phyloP scores from a whole-genome alignment of 306 rosid genomes.

The Ceratonia siliqua region DNA sequence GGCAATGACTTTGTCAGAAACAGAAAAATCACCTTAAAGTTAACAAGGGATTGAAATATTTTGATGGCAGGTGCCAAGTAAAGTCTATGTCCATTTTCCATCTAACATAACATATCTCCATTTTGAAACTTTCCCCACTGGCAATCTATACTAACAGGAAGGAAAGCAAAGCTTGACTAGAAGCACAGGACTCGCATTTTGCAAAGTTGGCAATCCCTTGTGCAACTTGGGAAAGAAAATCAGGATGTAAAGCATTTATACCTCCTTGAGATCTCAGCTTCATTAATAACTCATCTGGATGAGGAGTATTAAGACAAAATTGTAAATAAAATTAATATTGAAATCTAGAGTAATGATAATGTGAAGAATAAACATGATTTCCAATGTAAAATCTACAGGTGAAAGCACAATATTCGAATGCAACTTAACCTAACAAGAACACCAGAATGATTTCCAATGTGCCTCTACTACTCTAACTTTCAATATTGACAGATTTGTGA shows the following conservation, averaged over 20 bases:
- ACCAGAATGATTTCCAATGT: no score
- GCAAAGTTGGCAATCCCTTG: conserved; percentile 98
- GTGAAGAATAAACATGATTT: neutral
- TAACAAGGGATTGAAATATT: neutral
- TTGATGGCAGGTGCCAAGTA: neutral
- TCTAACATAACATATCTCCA: neutral
- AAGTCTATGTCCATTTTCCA: conserved; percentile 22
- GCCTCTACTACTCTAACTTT: no score
- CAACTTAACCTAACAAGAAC: conserved; percentile 8
- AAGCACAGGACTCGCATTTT: conserved; percentile 94
- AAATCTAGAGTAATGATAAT: neutral
- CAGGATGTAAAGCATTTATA: conserved; percentile 93
- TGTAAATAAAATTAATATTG: conserved; percentile 6
- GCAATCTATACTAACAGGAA: neutral
- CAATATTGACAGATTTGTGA: no score
- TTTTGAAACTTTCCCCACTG: neutral
- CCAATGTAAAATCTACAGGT: neutral
- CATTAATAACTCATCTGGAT: conserved; percentile 76
- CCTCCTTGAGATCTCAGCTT: conserved; percentile 93
- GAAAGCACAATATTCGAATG: neutral
- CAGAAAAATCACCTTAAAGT: neutral
- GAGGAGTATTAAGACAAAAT: conserved; percentile 16
- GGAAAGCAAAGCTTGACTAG: conserved; percentile 67
- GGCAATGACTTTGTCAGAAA: neutral
- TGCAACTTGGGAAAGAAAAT: conserved; percentile 97